Percentiles rank a stretch among this genome's conserved stretches.
phyloP scores from a whole-genome alignment of 2,329 filamentous ascomycete species.

The Paecilomyces sp. region DNA sequence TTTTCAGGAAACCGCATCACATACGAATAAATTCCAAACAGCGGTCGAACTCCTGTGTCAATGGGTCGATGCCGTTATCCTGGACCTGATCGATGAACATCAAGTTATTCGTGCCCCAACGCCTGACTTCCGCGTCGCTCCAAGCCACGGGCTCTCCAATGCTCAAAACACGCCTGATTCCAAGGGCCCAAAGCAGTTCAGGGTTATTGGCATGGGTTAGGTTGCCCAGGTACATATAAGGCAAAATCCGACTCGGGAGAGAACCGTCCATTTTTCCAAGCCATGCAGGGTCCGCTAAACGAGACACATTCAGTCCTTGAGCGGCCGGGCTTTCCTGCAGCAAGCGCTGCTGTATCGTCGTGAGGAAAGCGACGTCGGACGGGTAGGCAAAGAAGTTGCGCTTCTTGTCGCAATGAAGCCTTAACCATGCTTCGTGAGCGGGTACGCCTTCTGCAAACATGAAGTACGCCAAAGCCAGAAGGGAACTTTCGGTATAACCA shows the following conservation, averaged over 20 bases:
- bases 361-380: conserved; percentile 78
- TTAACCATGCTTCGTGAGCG: conserved; percentile 79
- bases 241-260: conserved; percentile 77
- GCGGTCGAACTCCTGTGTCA: conserved; percentile 76
- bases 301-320: conserved; percentile 14
- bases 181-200: conserved; percentile 67
- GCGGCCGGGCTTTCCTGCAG: conserved; percentile 46
- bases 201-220: conserved; percentile 91
- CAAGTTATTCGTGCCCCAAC: conserved; percentile 72
- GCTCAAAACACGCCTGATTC: conserved; percentile 81
- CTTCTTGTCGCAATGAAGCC: conserved; percentile 68
- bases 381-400: conserved; percentile 97
- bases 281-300: conserved; percentile 61
- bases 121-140: conserved; percentile 61
- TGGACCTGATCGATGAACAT: conserved; percentile 80
- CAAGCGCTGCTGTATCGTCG: conserved; percentile 66
- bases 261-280: conserved; percentile 79
- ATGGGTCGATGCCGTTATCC: conserved; percentile 91
- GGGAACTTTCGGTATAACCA: conserved; percentile 89
- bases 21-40: conserved; percentile 90
- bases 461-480: conserved; percentile 84
- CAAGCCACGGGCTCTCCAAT: conserved; percentile 85
- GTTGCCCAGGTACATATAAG: conserved; percentile 96
- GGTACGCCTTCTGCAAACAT: conserved; percentile 82
- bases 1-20: conserved; percentile 24